Evolutionary conservation across 2,329 filamentous ascomycete genomes (phyloP).

Genomic region (Cercospora sesami): DNA sequence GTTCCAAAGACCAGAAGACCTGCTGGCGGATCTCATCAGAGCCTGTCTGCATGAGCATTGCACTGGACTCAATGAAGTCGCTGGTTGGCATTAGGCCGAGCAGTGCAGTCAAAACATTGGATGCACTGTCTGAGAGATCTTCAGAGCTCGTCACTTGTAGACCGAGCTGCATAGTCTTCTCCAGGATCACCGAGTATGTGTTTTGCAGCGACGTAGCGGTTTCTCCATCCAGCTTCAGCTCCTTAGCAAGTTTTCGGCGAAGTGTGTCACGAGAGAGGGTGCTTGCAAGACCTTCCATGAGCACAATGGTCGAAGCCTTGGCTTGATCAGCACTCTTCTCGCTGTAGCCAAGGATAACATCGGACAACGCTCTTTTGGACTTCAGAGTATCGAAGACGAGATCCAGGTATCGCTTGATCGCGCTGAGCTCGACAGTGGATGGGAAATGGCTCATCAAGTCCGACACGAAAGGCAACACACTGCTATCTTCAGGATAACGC

Average conservation of each 20-base stretch:
- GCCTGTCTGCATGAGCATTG: slow-evolving; percentile 73
- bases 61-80: slow-evolving; percentile 86
- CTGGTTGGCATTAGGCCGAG: slow-evolving; percentile 80
- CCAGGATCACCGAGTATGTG: slow-evolving; percentile 40
- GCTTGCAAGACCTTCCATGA: slow-evolving; percentile 44
- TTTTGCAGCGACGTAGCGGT: slow-evolving; percentile 31
- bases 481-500: slow-evolving; percentile 75
- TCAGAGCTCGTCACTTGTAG: slow-evolving; percentile 57
- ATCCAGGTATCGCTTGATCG: slow-evolving; percentile 73
- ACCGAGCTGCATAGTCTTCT: slow-evolving; percentile 55
- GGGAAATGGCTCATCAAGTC: slow-evolving; percentile 72
- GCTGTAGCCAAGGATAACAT: slow-evolving; percentile 66
- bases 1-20: slow-evolving; percentile 76
- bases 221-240: slow-evolving; percentile 29
- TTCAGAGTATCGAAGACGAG: slow-evolving; percentile 74
- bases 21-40: slow-evolving; percentile 73
- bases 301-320: slow-evolving; percentile 38
- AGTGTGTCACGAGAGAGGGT: slow-evolving; percentile 34
- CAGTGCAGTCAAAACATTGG: slow-evolving; percentile 74
- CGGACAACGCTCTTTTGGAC: slow-evolving; percentile 71
- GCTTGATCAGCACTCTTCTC: slow-evolving; percentile 44
- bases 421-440: slow-evolving; percentile 69
- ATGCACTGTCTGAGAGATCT: slow-evolving; percentile 48
- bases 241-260: slow-evolving; percentile 32
- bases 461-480: slow-evolving; percentile 70